Base-by-base conservation (phyloP, 2,329 filamentous ascomycete species). In the Bimuria novae-zelandiae region DNA sequence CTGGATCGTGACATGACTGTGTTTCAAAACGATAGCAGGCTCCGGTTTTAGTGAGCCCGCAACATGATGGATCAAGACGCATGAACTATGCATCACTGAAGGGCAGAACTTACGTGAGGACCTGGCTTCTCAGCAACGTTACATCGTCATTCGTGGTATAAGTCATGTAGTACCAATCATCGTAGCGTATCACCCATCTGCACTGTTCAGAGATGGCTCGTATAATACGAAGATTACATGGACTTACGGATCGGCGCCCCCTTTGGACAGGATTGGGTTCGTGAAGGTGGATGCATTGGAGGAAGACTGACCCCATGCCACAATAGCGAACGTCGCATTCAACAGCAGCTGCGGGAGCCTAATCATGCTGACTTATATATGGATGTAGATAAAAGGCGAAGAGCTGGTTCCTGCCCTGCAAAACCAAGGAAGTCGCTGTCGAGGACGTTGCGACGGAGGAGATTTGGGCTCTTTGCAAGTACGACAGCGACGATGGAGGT, bases 201-300 rank as follows among this genome's bases (percentile, higher is more conserved):
- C n/a, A n/a, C n/a, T n/a, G n/a, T n/a, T n/a, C n/a, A n/a, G n/a
- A n/a, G n/a, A n/a, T n/a, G n/a, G n/a, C n/a, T n/a, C n/a, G n/a
- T n/a, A n/a, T n/a, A n/a, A n/a, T n/a, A n/a, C n/a, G n/a, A n/a
- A n/a, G n/a, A n/a, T n/a, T n/a, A n/a, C n/a, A n/a, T n/a, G n/a
- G n/a, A n/a, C n/a, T n/a, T n/a, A 75, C 62, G 77, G 77, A 63
- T 80, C 78, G 17, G 77, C 78, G 16, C 75, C 77, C 1, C 61
- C 62, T n/a, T 56, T 53, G 14, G 73, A 62, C 11, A 79, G 57
- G 12, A 80, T 70, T 1, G 78, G 77, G 52, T 80, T 80, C 1
- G 71, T 77, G 61, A 71, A 80, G n/a, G 76, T 78, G 14, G 67
- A 52, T 10, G 52, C 39, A 21, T 56, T 44, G 7, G 56, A 29